These are phyloP conservation scores for Apiospora hydei DNA, from an alignment of 2,329 filamentous ascomycete genomes.

Conservation along the genomic window DNA sequence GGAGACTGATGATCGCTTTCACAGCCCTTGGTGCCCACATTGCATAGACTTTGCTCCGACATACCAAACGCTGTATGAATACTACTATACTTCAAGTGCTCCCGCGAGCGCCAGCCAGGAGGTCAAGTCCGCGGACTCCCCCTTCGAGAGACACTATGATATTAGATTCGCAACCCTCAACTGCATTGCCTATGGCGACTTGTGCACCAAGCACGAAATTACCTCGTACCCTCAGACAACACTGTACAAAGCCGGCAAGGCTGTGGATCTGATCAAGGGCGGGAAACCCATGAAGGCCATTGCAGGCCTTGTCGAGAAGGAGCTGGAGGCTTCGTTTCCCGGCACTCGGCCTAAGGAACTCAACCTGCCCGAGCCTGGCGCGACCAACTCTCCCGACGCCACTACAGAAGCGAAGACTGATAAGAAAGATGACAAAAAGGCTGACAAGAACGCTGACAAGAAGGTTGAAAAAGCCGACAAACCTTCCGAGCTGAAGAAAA, in stretches of 20 bases:
- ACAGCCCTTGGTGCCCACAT: constrained; percentile 70
- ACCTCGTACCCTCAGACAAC: constrained; percentile 77
- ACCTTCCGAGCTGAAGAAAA: constrained; percentile 42
- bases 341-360: constrained; percentile 76
- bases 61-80: constrained; percentile 94
- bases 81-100: constrained; percentile 86
- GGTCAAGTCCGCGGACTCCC: constrained; percentile 43
- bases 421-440: constrained; percentile 37
- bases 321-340: constrained; percentile 79
- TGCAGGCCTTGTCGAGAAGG: constrained; percentile 76
- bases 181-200: constrained; percentile 82
- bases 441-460: constrained; percentile 37
- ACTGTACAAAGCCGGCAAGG: constrained; percentile 80
- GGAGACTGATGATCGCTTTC: constrained; percentile 33
- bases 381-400: constrained; percentile 50
- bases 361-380: constrained; percentile 76
- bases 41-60: constrained; percentile 82
- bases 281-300: constrained; percentile 71
- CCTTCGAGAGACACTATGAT: constrained; percentile 83
- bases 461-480: constrained; percentile 36
- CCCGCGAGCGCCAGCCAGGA: constrained; percentile 61
- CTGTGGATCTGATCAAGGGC: constrained; percentile 69
- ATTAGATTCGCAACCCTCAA: constrained; percentile 88
- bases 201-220: constrained; percentile 75
- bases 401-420: constrained; percentile 32